Evolutionary conservation across 2,329 filamentous ascomycete genomes (phyloP).

Genomic region (Aphanoascus verrucosus): DNA sequence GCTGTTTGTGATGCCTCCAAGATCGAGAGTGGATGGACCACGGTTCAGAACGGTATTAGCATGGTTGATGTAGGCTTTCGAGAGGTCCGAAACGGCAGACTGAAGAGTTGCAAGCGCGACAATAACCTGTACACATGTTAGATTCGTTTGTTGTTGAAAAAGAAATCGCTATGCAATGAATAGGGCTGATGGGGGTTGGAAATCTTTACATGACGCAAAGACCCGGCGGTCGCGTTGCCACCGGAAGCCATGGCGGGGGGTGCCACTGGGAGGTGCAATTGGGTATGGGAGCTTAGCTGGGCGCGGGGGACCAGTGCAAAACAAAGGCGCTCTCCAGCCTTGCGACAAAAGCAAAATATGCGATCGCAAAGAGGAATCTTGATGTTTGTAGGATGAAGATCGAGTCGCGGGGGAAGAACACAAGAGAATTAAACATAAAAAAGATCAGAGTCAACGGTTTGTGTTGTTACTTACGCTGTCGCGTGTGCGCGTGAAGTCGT

Average conservation of each 20-base stretch:
- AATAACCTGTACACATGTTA: slow-evolving; percentile 50
- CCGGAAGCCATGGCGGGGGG: background rate
- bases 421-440: background rate
- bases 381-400: background rate
- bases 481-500: slow-evolving; percentile 68
- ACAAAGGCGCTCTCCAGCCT: background rate
- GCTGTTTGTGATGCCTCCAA: slow-evolving; percentile 41
- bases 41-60: slow-evolving; percentile 68
- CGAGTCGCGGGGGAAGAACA: too few relatives aligned
- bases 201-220: background rate
- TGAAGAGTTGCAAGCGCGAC: slow-evolving; percentile 69
- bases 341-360: slow-evolving; percentile 3
- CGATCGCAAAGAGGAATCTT: background rate
- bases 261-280: background rate
- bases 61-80: slow-evolving; percentile 77
- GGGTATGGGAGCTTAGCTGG: background rate
- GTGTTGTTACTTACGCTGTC: slow-evolving; percentile 59
- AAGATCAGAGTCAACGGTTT: slow-evolving; percentile 2
- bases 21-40: slow-evolving; percentile 43
- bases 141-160: slow-evolving; percentile 10
- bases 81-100: slow-evolving; percentile 66
- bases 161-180: background rate
- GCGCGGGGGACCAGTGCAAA: background rate
- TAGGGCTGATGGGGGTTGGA: background rate
- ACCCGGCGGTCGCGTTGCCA: background rate